Evolutionary conservation across 768 basidiomycete species (phyloP), one percentile per base, ranked within the genome.

Genomic region (Boletus fagicola): DNA sequence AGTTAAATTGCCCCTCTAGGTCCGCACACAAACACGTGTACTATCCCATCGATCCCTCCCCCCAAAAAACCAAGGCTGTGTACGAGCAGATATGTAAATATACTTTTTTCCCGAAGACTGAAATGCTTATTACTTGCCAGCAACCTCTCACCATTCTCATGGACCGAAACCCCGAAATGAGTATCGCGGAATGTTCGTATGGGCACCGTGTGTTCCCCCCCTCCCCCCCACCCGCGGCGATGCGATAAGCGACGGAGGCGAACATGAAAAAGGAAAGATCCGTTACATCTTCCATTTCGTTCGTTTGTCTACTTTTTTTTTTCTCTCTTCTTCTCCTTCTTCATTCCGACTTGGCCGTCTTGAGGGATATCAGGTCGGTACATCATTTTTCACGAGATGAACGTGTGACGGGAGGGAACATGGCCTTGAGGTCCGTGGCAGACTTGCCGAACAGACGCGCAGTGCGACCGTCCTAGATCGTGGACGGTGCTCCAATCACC

Each of bases 111-210:
- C 30, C 11, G 18, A 33, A 39, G 30, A 31, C 38, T 18, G 24
- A 51, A 40, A 58, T 35, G 49, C 47, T 58, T 51, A 54, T 55
- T 46, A 16, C 53, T 31, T 52, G 18, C 43, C 50, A 30, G 28
- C 33, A 28, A 26, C 2, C n/a, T 39, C 33, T 38, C 57, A 42
- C 22, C 33, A 36, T 11, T 22, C 38, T 28, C 47, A 42, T 24
- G 35, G 40, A 6, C 58, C 64, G 51, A 51, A 49, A 44, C 2
- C 44, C 60, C 55, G 56, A 64, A 59, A 56, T 50, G 46, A 69
- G 50, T 20, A 52, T 67, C 62, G 68, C 68, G 65, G 67, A 60
- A 67, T 12, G 57, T 49, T 67, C 65, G 60, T 58, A 30, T 9
- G 31, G 35, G 16, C 6, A 16, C 36, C 26, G 10, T 48, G 31